phyloP scores from a whole-genome alignment of 371 early-diverging fungal genomes.

The Zychaea mexicana region DNA sequence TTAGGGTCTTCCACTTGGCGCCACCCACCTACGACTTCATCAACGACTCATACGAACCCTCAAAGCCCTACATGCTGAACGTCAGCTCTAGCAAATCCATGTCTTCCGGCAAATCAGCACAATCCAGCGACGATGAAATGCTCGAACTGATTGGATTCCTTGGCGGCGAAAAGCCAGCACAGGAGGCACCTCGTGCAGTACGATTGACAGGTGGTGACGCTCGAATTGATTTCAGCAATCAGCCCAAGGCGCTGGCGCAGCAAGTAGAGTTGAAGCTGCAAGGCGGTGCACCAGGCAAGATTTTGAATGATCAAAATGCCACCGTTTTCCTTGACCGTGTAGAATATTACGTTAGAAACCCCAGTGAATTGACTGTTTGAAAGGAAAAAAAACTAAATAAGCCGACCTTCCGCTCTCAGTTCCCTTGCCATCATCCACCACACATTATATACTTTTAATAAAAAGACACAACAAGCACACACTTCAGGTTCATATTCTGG shows the following conservation, averaged over 20 bases:
- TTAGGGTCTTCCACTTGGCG: conserved; percentile 46
- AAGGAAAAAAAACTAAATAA: conserved; percentile 1
- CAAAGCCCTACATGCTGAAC: conserved; percentile 42
- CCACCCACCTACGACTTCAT: conserved; percentile 50
- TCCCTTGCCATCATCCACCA: no score
- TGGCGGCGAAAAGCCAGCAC: conserved; percentile 22
- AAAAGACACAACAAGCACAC: no score
- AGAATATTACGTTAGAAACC: conserved; percentile 50
- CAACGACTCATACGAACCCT: conserved; percentile 35
- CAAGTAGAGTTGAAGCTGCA: conserved; percentile 40
- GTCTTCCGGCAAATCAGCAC: conserved; percentile 4
- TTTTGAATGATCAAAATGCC: conserved; percentile 39
- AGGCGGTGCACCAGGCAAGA: conserved; percentile 37
- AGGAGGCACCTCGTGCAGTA: conserved; percentile 18
- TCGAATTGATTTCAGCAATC: conserved; percentile 19
- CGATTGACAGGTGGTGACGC: conserved; percentile 20
- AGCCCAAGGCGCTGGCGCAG: conserved; percentile 20
- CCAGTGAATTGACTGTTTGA: conserved; percentile 32
- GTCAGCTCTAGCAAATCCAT: conserved; percentile 24
- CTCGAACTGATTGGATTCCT: conserved; percentile 44
- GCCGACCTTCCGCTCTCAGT: no score
- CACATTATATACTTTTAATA: no score
- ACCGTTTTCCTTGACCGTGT: conserved; percentile 49
- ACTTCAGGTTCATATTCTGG: no score
- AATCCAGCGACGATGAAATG: conserved; percentile 25